Base-by-base conservation (phyloP, 2,329 filamentous ascomycete genomes). In the Xylariaceae sp. region DNA sequence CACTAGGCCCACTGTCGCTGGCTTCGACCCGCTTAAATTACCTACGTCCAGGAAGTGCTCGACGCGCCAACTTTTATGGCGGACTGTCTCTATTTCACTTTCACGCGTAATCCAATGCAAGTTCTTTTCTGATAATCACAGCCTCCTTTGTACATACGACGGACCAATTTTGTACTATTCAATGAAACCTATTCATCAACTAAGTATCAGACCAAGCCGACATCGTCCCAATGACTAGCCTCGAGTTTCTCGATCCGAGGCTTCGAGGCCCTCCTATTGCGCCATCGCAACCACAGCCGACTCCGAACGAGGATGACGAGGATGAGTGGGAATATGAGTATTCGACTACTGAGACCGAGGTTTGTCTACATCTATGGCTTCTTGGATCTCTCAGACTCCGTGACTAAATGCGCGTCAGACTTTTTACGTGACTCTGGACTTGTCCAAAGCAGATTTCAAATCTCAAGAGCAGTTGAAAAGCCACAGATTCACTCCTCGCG, bases 321-420 rank as follows among this genome's bases (percentile, higher is more conserved):
- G 79, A 78, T 11, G 83, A 86, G 54, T 88, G 83, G 83, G 85
- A 88, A 67, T 87, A 87, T 64, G 85, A 88, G 65, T 88, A 88
- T 67, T 87, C 85, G 0, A 73, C 75, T 2, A 85, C 82, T 0
- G 84, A 88, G 67, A 85, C 79, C 11, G 85, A 88, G 76, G 84
- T 83, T 61, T 51, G 18, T 42, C 2, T 45, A n/a, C 5, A 45
- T 45, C 11, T 45, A 10, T 9, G 17, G 18, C 55, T 62, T 42
- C 39, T 58, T 54, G n/a, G 15, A 45, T 48, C 3, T 6, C 13
- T 17, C 3, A 8, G 17, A 50, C 13, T 44, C 11, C 45, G 30
- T 60, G 7, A 66, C 10, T 51, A 11, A 49, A 9, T 11, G 13
- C 23, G n/a, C 50, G 8, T 2, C 62, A 87, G 84, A 86, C 81